Base-by-base conservation (phyloP, 345 rosid genomes). In the Capsella bursapastoris region DNA sequence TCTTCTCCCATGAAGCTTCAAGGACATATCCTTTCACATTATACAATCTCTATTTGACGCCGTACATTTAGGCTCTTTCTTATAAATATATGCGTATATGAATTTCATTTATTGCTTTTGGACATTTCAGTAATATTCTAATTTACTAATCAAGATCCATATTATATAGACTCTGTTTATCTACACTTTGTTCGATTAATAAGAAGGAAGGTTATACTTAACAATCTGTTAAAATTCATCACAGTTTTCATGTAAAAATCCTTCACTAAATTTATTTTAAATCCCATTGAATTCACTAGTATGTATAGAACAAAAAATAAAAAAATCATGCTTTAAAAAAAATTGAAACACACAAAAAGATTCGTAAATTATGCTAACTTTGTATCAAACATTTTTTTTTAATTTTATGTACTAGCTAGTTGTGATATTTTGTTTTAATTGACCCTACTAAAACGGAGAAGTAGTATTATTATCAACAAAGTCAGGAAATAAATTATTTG, bases 1-100 rank as follows among this genome's bases (percentile, higher is more conserved):
- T 78, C 77, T 66, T 72, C 70, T 72, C 50, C 43, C 66, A 85
- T 78, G 88, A 85, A 86, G 81, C 90, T 85, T 86, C 89, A 86
- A 82, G 22, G 78, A 77, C 57, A 63, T 74, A 40, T 47, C 58
- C 61, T 53, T 58, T 69, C 81, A 77, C 73, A 53, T 47, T 71
- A 53, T 35, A 64, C 63, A 69, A 62, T 65, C 77, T 72, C 69
- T 66, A 52, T 52, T 78, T 66, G 69, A 64, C 76, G 79, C 91
- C 86, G 87, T 72, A 77, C 74, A 66, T 81, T 74, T 72, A 82
- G 86, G 77, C 61, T 70, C 56, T 70, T 50, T 79, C 60, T 72
- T 55, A 59, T 60, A 31, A 28, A 0, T 31, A 51, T 56, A 22
- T 22, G 25, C 25, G 25, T 27, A n/a, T 22, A 34, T 8, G 6